phyloP scores from a whole-genome alignment of 192 early-diverging fungal genomes.

The Backusella tuberculispora region DNA sequence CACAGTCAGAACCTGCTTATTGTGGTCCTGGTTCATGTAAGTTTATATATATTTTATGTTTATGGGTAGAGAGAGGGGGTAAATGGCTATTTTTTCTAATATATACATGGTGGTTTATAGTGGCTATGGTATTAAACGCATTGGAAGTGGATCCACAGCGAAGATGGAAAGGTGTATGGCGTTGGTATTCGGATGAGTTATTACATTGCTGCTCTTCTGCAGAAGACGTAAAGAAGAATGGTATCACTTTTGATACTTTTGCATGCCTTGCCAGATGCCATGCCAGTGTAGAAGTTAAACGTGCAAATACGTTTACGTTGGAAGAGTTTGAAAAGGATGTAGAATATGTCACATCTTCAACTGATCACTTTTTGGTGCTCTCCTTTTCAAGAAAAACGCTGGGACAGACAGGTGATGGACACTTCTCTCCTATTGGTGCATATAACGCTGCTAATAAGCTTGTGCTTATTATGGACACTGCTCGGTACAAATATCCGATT shows the following conservation, averaged over 20 bases:
- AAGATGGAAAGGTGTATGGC: slow-evolving; percentile 94
- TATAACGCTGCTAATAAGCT: slow-evolving; percentile 71
- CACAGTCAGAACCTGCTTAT: slow-evolving; percentile 86
- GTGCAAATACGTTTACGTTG: slow-evolving; percentile 60
- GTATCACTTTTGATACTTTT: slow-evolving; percentile 91
- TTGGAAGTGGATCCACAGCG: slow-evolving; percentile 87
- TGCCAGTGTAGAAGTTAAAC: slow-evolving; percentile 75
- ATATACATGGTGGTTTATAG: not conserved
- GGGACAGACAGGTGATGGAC: slow-evolving; percentile 92
- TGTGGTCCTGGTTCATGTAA: slow-evolving; percentile 86
- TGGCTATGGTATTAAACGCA: slow-evolving; percentile 94
- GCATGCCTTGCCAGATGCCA: slow-evolving; percentile 88
- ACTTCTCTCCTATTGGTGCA: slow-evolving; percentile 88
- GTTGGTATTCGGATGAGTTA: slow-evolving; percentile 81
- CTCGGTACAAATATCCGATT: slow-evolving; percentile 90
- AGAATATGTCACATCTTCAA: slow-evolving; percentile 63
- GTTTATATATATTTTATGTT: not conserved
- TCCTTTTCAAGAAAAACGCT: slow-evolving; percentile 80
- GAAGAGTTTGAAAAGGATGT: slow-evolving; percentile 87
- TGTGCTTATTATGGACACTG: slow-evolving; percentile 88
- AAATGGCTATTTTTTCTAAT: not conserved
- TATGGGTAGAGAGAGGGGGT: not conserved
- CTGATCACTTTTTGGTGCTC: slow-evolving; percentile 85
- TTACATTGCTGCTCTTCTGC: slow-evolving; percentile 68
- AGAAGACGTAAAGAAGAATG: slow-evolving; percentile 78